phyloP scores from a whole-genome alignment of 331 rosid genomes.

The Dryas integrifolia region DNA sequence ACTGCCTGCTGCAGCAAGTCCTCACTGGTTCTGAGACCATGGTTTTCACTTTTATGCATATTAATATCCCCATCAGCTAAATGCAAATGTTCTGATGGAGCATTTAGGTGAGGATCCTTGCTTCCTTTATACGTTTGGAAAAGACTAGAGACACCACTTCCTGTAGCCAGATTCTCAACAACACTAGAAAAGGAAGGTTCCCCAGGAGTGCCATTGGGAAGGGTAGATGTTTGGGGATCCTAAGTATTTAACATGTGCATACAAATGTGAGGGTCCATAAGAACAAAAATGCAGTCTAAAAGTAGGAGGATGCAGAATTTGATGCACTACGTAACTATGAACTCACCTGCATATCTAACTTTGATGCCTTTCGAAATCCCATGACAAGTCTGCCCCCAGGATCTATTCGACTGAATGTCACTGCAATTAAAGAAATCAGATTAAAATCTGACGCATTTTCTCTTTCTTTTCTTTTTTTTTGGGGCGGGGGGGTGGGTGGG shows the following conservation, averaged over 20 bases:
- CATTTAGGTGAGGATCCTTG: slow-evolving; percentile 38
- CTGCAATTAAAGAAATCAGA: slow-evolving; percentile 45
- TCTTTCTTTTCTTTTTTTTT: background rate
- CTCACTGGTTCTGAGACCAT: slow-evolving; percentile 42
- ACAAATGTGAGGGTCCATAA: slow-evolving; percentile 26
- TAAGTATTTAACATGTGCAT: slow-evolving; percentile 31
- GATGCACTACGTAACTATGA: slow-evolving; percentile 25
- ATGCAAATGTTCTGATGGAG: slow-evolving; percentile 38
- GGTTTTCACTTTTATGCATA: slow-evolving; percentile 50
- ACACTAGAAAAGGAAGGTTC: slow-evolving; percentile 52
- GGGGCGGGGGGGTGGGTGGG: background rate
- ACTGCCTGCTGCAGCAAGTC: slow-evolving; percentile 42
- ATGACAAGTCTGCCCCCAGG: slow-evolving; percentile 92
- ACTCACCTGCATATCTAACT: slow-evolving; percentile 59
- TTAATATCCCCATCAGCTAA: slow-evolving; percentile 44
- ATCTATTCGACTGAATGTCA: slow-evolving; percentile 92
- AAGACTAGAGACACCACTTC: slow-evolving; percentile 50
- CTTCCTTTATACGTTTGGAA: slow-evolving; percentile 42
- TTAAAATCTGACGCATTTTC: slow-evolving; percentile 10
- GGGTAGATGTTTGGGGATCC: slow-evolving; percentile 60
- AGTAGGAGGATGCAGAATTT: slow-evolving; percentile 20
- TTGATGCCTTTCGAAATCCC: slow-evolving; percentile 84
- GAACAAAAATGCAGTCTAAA: slow-evolving; percentile 16
- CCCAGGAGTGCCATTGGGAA: slow-evolving; percentile 54
- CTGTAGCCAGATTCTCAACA: slow-evolving; percentile 50